Base-by-base conservation (phyloP, 1,139 yeast species). In the Lodderomyces orthopsilosis region DNA sequence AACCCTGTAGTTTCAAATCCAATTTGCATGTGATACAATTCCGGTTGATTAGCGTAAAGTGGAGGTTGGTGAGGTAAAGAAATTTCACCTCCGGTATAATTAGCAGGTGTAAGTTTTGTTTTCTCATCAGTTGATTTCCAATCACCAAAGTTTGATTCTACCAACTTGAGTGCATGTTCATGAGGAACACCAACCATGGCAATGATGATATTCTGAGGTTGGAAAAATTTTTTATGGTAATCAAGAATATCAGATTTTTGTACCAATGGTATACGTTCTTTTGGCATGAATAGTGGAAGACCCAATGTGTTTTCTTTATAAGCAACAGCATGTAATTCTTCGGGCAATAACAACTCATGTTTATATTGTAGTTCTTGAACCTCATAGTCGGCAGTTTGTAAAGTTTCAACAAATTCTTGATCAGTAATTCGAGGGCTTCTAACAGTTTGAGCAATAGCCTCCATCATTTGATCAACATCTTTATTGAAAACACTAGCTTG, bases 401-500 rank as follows among this genome's bases (percentile, higher is more conserved):
- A 74, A 51, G 93, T 90, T 55, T 86, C 95, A 33, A 68, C 67
- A 19, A 93, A 70, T 57, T 93, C 98, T 42, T 77, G 79, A 28
- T 79, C 81, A 1, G 86, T 73, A 40, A 90, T 66, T 35, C 61
- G 62, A 4, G 98, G 98, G 46, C 70, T 70, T 18, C 83, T 68
- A 8, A 91, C 83, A 0, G 97, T 88, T 53, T 90, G 94, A n/a
- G 89, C 70, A 54, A 93, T 71, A 42, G 89, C 70, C 37, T 77
- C 78, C 53, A 88, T 80, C 96, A 94, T 90, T 51, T 74, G 70
- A 37, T 82, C 94, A n/a, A 85, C 83, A 58, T 91, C 96, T 43
- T 68, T 77, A 60, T 91, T 90, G 71, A 93, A 93, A 1, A 90
- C 96, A 1, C 96, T 84, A 2, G 97, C 95, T 63, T 93, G 98